Conservation (phyloP, 352 stramenopile genomes). For the Globisporangium parvum region DNA sequence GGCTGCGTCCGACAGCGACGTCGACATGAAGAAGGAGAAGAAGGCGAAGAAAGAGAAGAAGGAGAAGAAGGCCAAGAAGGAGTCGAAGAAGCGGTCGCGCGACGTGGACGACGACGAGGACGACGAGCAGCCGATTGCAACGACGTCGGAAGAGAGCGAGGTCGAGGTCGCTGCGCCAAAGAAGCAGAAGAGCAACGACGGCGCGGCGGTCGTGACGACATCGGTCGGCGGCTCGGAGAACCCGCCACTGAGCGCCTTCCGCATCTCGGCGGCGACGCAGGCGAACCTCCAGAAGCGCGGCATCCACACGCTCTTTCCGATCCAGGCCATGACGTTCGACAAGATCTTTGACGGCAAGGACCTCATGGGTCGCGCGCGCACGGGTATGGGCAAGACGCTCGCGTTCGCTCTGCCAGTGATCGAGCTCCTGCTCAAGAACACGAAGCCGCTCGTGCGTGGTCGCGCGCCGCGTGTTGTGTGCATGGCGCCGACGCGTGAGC, state of each 20-base stretch:
- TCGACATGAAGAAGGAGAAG: conserved; percentile 41
- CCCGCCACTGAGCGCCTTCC: conserved; percentile 66
- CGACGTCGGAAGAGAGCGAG: conserved; percentile 55
- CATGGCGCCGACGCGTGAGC: conserved; percentile 96
- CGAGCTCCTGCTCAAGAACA: conserved; percentile 86
- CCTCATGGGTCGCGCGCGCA: conserved; percentile 95
- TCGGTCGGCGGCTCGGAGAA: conserved; percentile 50
- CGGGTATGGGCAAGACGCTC: conserved; percentile 98
- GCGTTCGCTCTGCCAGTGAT: conserved; percentile 97
- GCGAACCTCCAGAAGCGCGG: conserved; percentile 63
- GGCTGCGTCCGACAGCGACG: conserved; percentile 8
- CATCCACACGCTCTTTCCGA: conserved; percentile 88
- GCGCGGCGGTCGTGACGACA: conserved; percentile 11
- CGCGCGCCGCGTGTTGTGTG: conserved; percentile 91
- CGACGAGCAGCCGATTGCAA: conserved; percentile 22
- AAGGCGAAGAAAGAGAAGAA: conserved; percentile 52
- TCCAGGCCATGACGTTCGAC: conserved; percentile 93
- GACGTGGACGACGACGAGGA: conserved; percentile 25
- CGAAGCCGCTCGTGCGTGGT: conserved; percentile 58
- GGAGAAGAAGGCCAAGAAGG: conserved; percentile 69
- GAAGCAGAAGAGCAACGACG: conserved; percentile 19
- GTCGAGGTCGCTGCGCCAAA: conserved; percentile 27
- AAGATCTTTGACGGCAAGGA: conserved; percentile 94
- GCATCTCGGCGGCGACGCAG: conserved; percentile 57
- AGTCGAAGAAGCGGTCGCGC: conserved; percentile 63